A percentile compares a stretch with the other conserved stretches of the same genome.
phyloP scores from a whole-genome alignment of 345 rosid genomes.

The Arabidopsis suecica region DNA sequence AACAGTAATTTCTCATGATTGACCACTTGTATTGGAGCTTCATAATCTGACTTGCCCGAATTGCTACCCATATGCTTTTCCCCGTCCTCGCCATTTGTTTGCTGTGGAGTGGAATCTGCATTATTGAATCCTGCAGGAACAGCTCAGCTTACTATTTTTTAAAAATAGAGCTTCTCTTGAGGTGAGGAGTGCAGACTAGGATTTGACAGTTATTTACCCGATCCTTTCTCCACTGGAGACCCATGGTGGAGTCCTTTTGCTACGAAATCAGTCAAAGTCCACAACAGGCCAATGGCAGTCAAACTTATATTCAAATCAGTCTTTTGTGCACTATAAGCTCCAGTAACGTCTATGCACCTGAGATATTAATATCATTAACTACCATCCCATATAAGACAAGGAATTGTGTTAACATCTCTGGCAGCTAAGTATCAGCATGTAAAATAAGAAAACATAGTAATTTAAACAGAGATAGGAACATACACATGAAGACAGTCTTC shows the following conservation, averaged over 20 bases:
- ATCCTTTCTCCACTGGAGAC: slow-evolving; percentile 58
- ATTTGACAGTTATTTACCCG: slow-evolving; percentile 50
- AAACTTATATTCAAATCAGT: slow-evolving; percentile 92
- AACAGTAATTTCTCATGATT: slow-evolving; percentile 76
- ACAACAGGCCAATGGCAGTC: slow-evolving; percentile 92
- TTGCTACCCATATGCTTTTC: slow-evolving; percentile 48
- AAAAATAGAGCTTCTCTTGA: slow-evolving; percentile 12
- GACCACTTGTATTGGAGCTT: slow-evolving; percentile 45
- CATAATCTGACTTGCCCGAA: slow-evolving; percentile 45
- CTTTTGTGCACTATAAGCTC: slow-evolving; percentile 95
- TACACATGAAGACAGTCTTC: slow-evolving; percentile 82
- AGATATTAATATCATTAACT: slow-evolving; percentile 42
- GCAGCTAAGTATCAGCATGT: slow-evolving; percentile 16
- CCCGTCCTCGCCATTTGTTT: slow-evolving; percentile 53
- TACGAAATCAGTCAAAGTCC: slow-evolving; percentile 93
- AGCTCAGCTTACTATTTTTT: slow-evolving; percentile 12
- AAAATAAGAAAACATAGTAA: slow-evolving; percentile 15
- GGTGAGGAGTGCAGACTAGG: slow-evolving; percentile 14
- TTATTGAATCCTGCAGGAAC: slow-evolving; percentile 46
- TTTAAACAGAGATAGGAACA: slow-evolving; percentile 43
- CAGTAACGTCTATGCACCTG: slow-evolving; percentile 97
- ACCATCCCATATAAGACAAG: slow-evolving; percentile 16
- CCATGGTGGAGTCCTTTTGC: slow-evolving; percentile 67
- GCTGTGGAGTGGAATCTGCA: slow-evolving; percentile 46
- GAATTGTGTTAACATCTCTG: slow-evolving; percentile 16